Evolutionary conservation across 371 early-diverging fungal species (phyloP).

Genomic region (Mortierella sp.): DNA sequence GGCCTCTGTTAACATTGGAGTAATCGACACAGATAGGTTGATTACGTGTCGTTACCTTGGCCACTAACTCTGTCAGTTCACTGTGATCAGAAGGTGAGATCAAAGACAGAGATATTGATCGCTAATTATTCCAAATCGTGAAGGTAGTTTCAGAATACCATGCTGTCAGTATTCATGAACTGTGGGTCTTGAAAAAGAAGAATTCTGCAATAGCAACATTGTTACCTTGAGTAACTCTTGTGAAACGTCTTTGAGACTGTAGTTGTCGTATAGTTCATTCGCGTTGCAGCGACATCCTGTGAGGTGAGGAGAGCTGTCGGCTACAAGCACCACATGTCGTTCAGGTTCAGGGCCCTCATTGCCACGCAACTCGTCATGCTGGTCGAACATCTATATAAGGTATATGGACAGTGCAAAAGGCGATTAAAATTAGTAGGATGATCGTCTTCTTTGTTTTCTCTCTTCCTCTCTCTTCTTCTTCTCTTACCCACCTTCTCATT

Average conservation of each 20-base stretch:
- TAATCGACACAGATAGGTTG: neutral
- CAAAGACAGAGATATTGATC: constrained; percentile 43
- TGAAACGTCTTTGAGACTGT: constrained; percentile 59
- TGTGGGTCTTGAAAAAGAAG: neutral
- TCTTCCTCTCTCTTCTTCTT: too few species aligned
- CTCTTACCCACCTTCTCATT: too few species aligned
- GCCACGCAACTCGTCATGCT: constrained; percentile 61
- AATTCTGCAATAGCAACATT: neutral
- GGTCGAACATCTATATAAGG: constrained; percentile 66
- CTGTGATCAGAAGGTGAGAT: constrained; percentile 60
- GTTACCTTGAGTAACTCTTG: constrained; percentile 68
- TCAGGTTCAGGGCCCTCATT: constrained; percentile 60
- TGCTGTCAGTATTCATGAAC: neutral
- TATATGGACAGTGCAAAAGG: neutral
- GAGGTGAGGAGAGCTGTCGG: constrained; percentile 68
- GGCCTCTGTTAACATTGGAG: neutral
- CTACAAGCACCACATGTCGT: constrained; percentile 69
- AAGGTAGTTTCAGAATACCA: neutral
- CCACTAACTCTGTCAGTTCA: constrained; percentile 43
- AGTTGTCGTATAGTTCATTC: constrained; percentile 65
- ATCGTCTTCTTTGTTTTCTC: too few species aligned
- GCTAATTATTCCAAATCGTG: constrained; percentile 17
- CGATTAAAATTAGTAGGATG: neutral
- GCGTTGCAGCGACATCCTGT: constrained; percentile 66
- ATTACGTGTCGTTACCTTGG: constrained; percentile 27